These are phyloP conservation scores for Botrytis squamosa DNA, from an alignment of 2,329 filamentous ascomycete species.

Conservation along the genomic window DNA sequence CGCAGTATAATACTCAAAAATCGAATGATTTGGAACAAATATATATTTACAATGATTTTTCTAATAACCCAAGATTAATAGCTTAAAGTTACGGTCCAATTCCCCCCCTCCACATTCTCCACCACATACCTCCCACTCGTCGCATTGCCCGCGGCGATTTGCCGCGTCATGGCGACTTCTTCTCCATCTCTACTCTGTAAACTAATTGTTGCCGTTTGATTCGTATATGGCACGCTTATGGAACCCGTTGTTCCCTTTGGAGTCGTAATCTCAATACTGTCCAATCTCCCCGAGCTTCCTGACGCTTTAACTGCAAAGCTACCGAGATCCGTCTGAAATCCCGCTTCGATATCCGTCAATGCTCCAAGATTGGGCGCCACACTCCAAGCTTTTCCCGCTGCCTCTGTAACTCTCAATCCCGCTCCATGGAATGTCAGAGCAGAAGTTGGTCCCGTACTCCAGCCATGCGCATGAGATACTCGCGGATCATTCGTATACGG, in stretches of 20 bases:
- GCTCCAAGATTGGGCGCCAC: slow-evolving; percentile 45
- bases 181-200: not conserved
- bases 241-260: not conserved
- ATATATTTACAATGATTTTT: not conserved
- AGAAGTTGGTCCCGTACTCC: slow-evolving; percentile 49
- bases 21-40: not conserved
- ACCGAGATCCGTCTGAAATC: slow-evolving; percentile 44
- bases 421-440: slow-evolving; percentile 47
- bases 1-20: not conserved
- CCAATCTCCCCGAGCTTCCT: not conserved
- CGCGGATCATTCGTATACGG: slow-evolving; percentile 43
- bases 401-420: slow-evolving; percentile 43
- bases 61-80: not conserved
- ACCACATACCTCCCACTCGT: not conserved
- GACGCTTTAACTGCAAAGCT: slow-evolving; percentile 39
- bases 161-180: not conserved
- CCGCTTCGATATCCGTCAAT: slow-evolving; percentile 42
- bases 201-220: not conserved
- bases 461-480: slow-evolving; percentile 51
- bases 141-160: not conserved
- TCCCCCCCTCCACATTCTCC: not conserved
- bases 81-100: not conserved
- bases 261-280: not conserved
- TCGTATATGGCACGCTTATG: not conserved
- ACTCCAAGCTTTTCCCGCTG: slow-evolving; percentile 41